Percentiles rank a stretch among this genome's conserved stretches.
Conservation (phyloP, 2,329 filamentous ascomycete species). For the Pseudogymnoascus sp. region DNA sequence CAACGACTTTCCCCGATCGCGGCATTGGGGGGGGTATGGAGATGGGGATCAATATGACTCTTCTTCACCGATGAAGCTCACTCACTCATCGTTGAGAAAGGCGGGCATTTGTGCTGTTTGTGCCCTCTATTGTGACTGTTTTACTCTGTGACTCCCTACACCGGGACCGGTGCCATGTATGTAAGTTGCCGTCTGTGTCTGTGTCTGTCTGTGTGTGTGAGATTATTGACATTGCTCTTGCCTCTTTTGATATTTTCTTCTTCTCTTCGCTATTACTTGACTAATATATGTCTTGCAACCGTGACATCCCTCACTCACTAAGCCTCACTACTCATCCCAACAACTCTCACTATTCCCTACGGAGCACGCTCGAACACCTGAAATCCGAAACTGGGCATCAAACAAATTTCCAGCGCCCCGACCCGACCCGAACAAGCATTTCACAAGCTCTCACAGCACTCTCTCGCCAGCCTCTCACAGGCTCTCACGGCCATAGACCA, state of each 20-base stretch:
- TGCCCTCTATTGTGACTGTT: not conserved
- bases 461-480: not conserved
- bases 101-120: not conserved
- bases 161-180: not conserved
- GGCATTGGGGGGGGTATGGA: not conserved
- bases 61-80: not conserved
- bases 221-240: not conserved
- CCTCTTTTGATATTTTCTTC: not conserved
- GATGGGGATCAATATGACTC: not conserved
- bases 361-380: not conserved
- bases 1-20: not conserved
- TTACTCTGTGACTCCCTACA: not conserved
- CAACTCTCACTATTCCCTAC: not conserved
- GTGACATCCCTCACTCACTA: not conserved
- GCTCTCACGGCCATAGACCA: not conserved
- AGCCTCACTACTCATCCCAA: not conserved
- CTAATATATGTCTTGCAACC: not conserved
- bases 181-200: not conserved
- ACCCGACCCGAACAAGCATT: slow-evolving; percentile 1
- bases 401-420: not conserved
- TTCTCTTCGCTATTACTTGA: not conserved
- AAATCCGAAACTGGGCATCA: not conserved
- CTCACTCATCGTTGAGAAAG: not conserved
- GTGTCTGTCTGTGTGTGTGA: not conserved
- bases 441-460: not conserved